A percentile compares a stretch with the other conserved stretches of the same genome.
Conservation (phyloP, 2,329 filamentous ascomycete genomes). For the Monosporascus sp. region DNA sequence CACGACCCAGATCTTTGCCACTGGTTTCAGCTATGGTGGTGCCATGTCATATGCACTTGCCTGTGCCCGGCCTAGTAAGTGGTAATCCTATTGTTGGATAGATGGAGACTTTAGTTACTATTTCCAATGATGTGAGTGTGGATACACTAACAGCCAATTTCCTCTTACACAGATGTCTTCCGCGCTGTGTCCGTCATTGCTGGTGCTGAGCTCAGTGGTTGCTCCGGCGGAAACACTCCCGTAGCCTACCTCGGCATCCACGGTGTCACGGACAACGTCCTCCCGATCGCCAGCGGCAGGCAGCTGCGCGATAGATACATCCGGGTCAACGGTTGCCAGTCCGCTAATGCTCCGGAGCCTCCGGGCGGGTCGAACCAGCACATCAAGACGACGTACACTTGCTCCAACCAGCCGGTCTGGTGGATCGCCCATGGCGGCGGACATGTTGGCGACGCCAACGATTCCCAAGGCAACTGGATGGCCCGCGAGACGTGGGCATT, state of each 20-base stretch:
- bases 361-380: constrained; percentile 10
- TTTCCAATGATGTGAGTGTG: no score
- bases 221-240: constrained; percentile 31
- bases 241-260: constrained; percentile 36
- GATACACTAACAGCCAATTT: no score
- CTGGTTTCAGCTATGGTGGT: constrained; percentile 40
- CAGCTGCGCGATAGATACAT: constrained; percentile 33
- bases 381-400: constrained; percentile 24
- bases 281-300: constrained; percentile 29
- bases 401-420: constrained; percentile 19
- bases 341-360: constrained; percentile 18
- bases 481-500: constrained; percentile 16
- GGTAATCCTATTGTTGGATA: background rate
- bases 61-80: constrained; percentile 31
- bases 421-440: constrained; percentile 26
- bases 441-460: constrained; percentile 18
- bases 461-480: constrained; percentile 10
- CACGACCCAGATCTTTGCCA: constrained; percentile 34
- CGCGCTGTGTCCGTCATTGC: constrained; percentile 33
- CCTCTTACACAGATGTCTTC: constrained; percentile 17
- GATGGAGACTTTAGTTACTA: background rate
- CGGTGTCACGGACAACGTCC: constrained; percentile 31
- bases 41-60: constrained; percentile 38
- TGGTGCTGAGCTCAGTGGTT: constrained; percentile 29
- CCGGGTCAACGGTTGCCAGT: constrained; percentile 30